Evolutionary conservation across 2,329 filamentous ascomycete species (phyloP).

Genomic region (Neophaeococcomyces aloes): DNA sequence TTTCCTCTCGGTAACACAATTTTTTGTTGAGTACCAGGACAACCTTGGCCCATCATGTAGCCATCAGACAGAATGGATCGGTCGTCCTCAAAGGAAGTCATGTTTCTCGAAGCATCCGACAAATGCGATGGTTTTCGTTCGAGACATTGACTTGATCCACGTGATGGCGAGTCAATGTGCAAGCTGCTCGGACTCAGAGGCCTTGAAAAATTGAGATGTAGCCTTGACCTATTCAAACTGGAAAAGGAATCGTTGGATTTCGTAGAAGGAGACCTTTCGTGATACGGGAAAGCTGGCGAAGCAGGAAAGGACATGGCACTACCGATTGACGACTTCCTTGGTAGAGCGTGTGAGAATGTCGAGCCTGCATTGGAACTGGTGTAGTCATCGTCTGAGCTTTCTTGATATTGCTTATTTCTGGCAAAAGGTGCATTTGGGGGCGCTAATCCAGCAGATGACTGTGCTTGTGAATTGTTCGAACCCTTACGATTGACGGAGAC

Average conservation of each 20-base stretch:
- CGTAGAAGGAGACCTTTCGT: conserved; percentile 70
- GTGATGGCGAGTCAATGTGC: conserved; percentile 1
- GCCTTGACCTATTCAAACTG: conserved; percentile 48
- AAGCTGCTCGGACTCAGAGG: conserved; percentile 61
- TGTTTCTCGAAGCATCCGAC: conserved; percentile 5
- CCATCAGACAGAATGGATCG: conserved; percentile 13
- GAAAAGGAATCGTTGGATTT: conserved; percentile 62
- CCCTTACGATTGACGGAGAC: not conserved
- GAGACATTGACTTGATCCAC: not conserved
- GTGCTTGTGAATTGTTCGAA: conserved; percentile 14
- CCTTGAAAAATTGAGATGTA: conserved; percentile 87
- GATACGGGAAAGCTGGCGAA: conserved; percentile 55
- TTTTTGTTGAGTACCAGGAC: conserved; percentile 78
- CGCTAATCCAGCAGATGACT: conserved; percentile 11
- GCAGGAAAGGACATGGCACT: conserved; percentile 51
- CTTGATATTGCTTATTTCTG: conserved; percentile 37
- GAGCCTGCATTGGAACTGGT: conserved; percentile 48
- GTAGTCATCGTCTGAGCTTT: conserved; percentile 62
- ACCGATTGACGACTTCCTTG: conserved; percentile 68
- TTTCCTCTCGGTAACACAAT: conserved; percentile 77
- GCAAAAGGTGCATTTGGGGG: conserved; percentile 15
- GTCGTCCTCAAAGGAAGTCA: conserved; percentile 19
- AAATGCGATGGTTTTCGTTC: conserved; percentile 6
- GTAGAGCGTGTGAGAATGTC: conserved; percentile 47
- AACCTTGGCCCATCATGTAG: conserved; percentile 30